Evolutionary conservation across 106 monocot genomes (phyloP).

Genomic region (Hemerocallis citrina): DNA sequence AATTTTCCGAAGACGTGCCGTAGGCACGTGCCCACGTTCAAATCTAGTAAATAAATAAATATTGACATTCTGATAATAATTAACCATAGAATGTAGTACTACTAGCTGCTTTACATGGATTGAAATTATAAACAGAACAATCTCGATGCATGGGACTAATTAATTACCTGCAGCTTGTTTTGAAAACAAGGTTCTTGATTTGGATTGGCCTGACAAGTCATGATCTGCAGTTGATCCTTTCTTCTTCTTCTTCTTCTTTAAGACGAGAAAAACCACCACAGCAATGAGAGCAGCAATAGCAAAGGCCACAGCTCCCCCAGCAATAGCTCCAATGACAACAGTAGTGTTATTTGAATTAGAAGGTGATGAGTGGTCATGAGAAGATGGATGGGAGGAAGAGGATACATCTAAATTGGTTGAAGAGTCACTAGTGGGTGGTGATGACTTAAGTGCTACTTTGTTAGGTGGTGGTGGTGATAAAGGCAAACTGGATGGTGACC

Average conservation of each 20-base stretch:
- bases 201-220: neutral
- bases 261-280: neutral
- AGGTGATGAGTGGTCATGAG: neutral
- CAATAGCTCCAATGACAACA: neutral
- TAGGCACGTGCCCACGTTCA: too few relatives aligned
- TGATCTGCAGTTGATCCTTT: too few relatives aligned
- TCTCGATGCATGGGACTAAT: neutral
- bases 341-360: neutral
- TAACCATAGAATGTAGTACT: neutral
- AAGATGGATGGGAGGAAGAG: neutral
- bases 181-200: neutral
- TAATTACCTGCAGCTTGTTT: constrained; percentile 2
- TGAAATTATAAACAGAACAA: neutral
- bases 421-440: neutral
- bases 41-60: too few relatives aligned
- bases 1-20: too few relatives aligned
- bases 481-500: too few relatives aligned
- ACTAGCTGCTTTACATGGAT: too few relatives aligned
- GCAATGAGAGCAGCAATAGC: neutral
- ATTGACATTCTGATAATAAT: too few relatives aligned
- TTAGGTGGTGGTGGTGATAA: too few relatives aligned
- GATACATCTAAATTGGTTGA: neutral
- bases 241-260: constrained; percentile 8
- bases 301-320: constrained; percentile 4
- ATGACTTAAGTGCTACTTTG: too few relatives aligned